A percentile compares a stretch with the other conserved stretches of the same genome.
These are phyloP conservation scores for Stenogyne calaminthoides DNA, from an alignment of 305 asterid species.

Conservation along the genomic window DNA sequence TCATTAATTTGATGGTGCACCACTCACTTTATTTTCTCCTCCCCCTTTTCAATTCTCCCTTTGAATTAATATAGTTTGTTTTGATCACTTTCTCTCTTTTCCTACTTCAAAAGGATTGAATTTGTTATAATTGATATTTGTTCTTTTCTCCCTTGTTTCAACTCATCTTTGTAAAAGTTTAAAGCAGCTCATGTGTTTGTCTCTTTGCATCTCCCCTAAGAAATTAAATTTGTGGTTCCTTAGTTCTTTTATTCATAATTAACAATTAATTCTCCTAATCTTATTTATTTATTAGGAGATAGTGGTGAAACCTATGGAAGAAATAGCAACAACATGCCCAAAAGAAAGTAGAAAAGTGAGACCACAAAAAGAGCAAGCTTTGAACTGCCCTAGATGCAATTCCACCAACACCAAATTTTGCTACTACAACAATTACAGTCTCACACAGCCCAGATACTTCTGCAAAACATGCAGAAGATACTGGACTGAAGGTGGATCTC, in stretches of 20 bases:
- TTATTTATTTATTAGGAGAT: no score
- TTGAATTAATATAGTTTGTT: background rate
- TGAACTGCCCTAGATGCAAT: constrained; percentile 80
- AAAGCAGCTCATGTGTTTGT: constrained; percentile 36
- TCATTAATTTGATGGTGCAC: background rate
- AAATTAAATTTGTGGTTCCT: no score
- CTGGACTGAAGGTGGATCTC: constrained; percentile 88
- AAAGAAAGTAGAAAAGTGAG: constrained; percentile 53
- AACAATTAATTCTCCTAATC: no score
- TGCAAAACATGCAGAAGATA: constrained; percentile 89
- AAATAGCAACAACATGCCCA: constrained; percentile 39
- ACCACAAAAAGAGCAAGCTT: constrained; percentile 61
- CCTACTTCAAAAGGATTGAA: constrained; percentile 22
- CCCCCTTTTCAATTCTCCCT: background rate
- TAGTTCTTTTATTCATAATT: no score
- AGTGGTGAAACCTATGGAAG: constrained; percentile 41
- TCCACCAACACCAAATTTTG: constrained; percentile 85
- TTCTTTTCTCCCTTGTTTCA: background rate
- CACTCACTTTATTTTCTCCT: background rate
- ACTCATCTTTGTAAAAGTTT: background rate
- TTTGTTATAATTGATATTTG: constrained; percentile 24
- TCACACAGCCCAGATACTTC: constrained; percentile 77
- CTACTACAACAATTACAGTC: constrained; percentile 85
- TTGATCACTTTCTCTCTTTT: background rate
- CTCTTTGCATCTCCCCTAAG: constrained; percentile 21